Evolutionary conservation across 2,329 filamentous ascomycete genomes (phyloP), one percentile per base, ranked within the genome.

Genomic region (Phialophora macrospora): DNA sequence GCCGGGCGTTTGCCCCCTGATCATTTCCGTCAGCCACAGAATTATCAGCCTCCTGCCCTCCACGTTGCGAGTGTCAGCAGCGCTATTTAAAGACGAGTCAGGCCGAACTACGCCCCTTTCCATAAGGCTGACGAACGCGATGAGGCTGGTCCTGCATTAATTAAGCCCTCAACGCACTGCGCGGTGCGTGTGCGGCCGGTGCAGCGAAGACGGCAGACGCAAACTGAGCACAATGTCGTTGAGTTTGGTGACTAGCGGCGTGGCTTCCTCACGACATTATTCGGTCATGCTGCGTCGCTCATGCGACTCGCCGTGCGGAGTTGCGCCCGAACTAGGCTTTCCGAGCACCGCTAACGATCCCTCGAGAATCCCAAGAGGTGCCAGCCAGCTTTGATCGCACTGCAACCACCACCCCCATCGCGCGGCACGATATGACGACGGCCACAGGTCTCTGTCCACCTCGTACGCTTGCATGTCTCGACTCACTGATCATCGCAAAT

Each of bases 71-170:
- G 24, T 30, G 56, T 59, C 56, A 59, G 56, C 58, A 30, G 2
- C 52, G 26, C 58, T 60, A 60, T 60, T 60, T 60, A 60, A 60
- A 60, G 58, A 22, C 58, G 14, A 17, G 38, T 44, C 14, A 44
- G 38, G 38, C 38, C 38, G 17, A 44, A 28, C 58, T n/a, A 9
- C 46, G 30, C 58, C 58, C 49, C 22, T 60, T 38, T 34, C 48
- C 14, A 32, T 38, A 52, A 60, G 58, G 58, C 58, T 60, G 58
- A 60, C 58, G 46, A 44, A 7, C 28, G 20, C 22, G 30, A 52
- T 26, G 57, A 60, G 58, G 58, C 32, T 54, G 58, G 26, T 12
- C 30, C 30, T 32, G 38, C 44, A 32, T 49, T n/a, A 12, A 49
- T 26, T 51, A 34, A 34, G n/a, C 41, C 3, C 20, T 20, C 2